phyloP scores from a whole-genome alignment of 495 filamentous ascomycete genomes.

The Glarea lozoyensis region DNA sequence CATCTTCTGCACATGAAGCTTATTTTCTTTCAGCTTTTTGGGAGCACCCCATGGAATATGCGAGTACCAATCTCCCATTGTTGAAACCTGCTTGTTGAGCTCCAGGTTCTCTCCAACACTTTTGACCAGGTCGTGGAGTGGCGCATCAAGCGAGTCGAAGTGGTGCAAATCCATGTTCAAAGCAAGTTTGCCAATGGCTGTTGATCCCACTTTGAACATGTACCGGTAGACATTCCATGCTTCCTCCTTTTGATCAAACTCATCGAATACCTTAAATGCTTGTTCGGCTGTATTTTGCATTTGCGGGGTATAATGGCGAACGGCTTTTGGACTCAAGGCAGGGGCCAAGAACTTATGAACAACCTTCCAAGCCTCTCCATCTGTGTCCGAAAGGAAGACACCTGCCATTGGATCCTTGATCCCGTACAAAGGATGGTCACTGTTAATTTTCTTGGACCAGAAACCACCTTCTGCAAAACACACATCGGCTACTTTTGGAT shows the following conservation, averaged over 20 bases:
- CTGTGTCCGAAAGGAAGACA: conserved; percentile 44
- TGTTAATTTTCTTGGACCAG: conserved; percentile 44
- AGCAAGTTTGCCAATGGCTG: conserved; percentile 41
- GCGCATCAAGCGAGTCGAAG: conserved; percentile 34
- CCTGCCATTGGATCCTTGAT: conserved; percentile 37
- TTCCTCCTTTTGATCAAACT: conserved; percentile 35
- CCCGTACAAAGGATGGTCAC: conserved; percentile 36
- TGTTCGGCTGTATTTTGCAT: conserved; percentile 40
- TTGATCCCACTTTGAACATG: conserved; percentile 49
- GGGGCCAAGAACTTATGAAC: conserved; percentile 51
- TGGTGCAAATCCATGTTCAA: conserved; percentile 45
- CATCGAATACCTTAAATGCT: conserved; percentile 42
- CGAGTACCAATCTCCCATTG: conserved; percentile 39
- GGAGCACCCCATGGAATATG: conserved; percentile 43
- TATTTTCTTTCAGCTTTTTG: conserved; percentile 24
- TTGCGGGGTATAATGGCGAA: conserved; percentile 43
- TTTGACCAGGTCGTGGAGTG: conserved; percentile 31
- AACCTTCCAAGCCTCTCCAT: conserved; percentile 34
- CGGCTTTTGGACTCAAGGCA: conserved; percentile 42
- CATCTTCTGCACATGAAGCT: conserved; percentile 23
- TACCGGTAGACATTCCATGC: conserved; percentile 52
- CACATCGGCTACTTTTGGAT: conserved; percentile 33
- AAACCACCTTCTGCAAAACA: conserved; percentile 36
- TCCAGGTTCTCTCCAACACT: conserved; percentile 32
- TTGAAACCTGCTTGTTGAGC: conserved; percentile 44